phyloP scores from a whole-genome alignment of 2,329 filamentous ascomycete species.

The Microdochium trichocladiopsis region DNA sequence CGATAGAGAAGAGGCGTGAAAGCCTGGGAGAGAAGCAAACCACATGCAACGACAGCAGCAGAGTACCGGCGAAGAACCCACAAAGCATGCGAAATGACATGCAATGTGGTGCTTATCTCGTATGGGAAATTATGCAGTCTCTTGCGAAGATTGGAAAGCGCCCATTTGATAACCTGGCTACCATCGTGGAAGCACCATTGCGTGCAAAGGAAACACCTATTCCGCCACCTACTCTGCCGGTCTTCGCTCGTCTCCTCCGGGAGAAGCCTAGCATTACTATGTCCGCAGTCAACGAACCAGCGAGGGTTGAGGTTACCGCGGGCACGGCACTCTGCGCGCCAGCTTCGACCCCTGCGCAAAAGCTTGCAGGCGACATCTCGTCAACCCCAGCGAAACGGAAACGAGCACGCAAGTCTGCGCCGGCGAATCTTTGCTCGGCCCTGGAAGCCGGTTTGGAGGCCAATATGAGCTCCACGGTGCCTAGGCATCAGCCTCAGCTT shows the following conservation, averaged over 20 bases:
- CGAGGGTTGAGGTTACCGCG: not conserved
- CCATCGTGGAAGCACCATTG: slow-evolving; percentile 23
- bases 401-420: slow-evolving; percentile 13
- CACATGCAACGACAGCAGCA: slow-evolving; percentile 11
- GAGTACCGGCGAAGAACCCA: slow-evolving; percentile 19
- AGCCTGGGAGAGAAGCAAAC: slow-evolving; percentile 12
- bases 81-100: slow-evolving; percentile 23
- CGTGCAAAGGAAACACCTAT: slow-evolving; percentile 20
- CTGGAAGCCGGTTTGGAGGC: not conserved
- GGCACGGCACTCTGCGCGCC: not conserved
- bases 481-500: not conserved
- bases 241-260: slow-evolving; percentile 6
- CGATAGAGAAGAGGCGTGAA: slow-evolving; percentile 12
- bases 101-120: slow-evolving; percentile 20
- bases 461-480: not conserved
- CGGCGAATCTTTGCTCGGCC: slow-evolving; percentile 4
- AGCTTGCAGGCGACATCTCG: slow-evolving; percentile 2
- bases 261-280: not conserved
- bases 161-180: slow-evolving; percentile 16
- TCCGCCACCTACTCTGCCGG: slow-evolving; percentile 5
- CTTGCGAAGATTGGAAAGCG: slow-evolving; percentile 20
- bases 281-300: not conserved
- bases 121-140: slow-evolving; percentile 22
- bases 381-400: slow-evolving; percentile 4
- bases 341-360: not conserved